Conservation (phyloP, 768 basidiomycete genomes). For the Rhizopogon sp. region DNA sequence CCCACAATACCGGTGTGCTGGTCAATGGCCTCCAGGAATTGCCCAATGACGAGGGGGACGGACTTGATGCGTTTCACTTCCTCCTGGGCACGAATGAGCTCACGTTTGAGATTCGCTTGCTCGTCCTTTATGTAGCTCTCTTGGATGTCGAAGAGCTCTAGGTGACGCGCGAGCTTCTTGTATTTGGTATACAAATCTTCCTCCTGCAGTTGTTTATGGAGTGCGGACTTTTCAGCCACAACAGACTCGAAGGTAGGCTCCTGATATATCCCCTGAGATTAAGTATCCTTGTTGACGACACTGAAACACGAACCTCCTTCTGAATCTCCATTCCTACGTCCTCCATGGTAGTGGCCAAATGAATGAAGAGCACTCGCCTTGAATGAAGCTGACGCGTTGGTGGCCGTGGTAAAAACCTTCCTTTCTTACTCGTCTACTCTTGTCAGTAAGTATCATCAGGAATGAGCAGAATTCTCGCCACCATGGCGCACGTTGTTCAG, state of each 20-base stretch:
- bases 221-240: constrained; percentile 81
- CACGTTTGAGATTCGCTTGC: constrained; percentile 94
- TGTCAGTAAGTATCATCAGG: too few relatives aligned
- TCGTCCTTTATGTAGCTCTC: constrained; percentile 99
- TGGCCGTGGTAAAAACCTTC: constrained; percentile 24
- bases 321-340: constrained; percentile 84
- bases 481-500: constrained; percentile 82
- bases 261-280: constrained; percentile 33
- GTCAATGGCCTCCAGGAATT: constrained; percentile 98
- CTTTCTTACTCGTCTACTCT: constrained; percentile 10
- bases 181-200: constrained; percentile 97
- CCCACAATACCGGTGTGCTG: constrained; percentile 96
- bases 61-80: constrained; percentile 99
- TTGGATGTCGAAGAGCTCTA: constrained; percentile 91
- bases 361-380: not conserved
- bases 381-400: constrained; percentile 24
- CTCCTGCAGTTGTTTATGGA: constrained; percentile 80
- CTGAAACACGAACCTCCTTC: constrained; percentile 55
- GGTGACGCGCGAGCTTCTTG: constrained; percentile 92
- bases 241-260: constrained; percentile 89
- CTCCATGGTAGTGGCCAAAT: constrained; percentile 55
- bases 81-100: constrained; percentile 97
- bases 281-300: not conserved
- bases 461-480: constrained; percentile 7
- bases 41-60: constrained; percentile 97